A percentile compares a stretch with the other conserved stretches of the same genome.
Evolutionary conservation across 257 asterid species (phyloP).

Genomic region (Rhazya stricta): DNA sequence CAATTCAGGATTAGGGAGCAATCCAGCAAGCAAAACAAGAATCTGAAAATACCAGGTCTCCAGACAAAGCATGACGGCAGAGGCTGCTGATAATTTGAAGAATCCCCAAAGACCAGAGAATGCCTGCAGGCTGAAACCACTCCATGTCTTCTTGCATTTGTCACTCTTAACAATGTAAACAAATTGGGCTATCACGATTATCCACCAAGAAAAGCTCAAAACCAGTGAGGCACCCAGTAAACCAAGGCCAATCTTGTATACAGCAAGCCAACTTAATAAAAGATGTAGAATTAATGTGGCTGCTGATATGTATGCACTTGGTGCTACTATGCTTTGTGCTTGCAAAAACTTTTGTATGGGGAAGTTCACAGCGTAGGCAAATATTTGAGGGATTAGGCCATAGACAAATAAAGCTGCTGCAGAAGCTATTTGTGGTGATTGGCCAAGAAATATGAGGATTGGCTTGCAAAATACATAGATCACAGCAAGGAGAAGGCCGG

Average conservation of each 20-base stretch:
- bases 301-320: constrained; percentile 30
- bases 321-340: constrained; percentile 28
- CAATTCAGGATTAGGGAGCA: constrained; percentile 32
- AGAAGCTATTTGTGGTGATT: constrained; percentile 20
- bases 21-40: constrained; percentile 30
- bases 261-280: constrained; percentile 16
- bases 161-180: constrained; percentile 26
- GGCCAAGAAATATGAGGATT: constrained; percentile 21
- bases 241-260: constrained; percentile 25
- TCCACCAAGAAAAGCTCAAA: constrained; percentile 31
- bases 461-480: constrained; percentile 20
- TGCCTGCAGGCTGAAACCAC: constrained; percentile 21
- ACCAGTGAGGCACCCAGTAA: constrained; percentile 25
- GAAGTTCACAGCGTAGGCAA: constrained; percentile 27
- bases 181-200: constrained; percentile 24
- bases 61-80: constrained; percentile 35
- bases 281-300: constrained; percentile 21
- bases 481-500: constrained; percentile 16
- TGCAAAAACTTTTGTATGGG: constrained; percentile 31
- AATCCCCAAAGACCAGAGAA: constrained; percentile 24
- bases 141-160: constrained; percentile 24
- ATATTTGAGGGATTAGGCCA: constrained; percentile 32
- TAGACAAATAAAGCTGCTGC: constrained; percentile 25
- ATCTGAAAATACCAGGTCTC: constrained; percentile 35
- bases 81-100: constrained; percentile 33